Conservation (phyloP, 306 rosid genomes). For the Sicyos baderoa region DNA sequence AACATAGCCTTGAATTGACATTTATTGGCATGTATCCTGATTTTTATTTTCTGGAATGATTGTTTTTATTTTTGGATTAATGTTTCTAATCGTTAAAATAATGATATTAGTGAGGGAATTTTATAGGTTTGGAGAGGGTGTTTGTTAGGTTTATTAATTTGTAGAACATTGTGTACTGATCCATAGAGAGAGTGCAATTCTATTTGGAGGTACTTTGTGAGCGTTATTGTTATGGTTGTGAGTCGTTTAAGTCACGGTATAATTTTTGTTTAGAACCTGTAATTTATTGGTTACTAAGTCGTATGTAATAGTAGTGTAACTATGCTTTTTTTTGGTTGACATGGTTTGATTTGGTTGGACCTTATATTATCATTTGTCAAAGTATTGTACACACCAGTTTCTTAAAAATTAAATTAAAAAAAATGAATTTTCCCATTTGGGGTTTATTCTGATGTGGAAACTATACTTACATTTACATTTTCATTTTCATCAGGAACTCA, state of each 20-base stretch:
- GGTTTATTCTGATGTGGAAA: not conserved
- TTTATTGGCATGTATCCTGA: not conserved
- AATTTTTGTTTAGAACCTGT: too few species aligned
- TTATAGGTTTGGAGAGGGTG: not conserved
- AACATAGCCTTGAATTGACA: not conserved
- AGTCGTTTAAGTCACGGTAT: not conserved
- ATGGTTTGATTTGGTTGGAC: not conserved
- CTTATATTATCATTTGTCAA: not conserved
- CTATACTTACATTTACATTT: not conserved
- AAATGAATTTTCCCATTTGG: not conserved
- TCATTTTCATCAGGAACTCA: not conserved
- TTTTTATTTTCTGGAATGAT: not conserved
- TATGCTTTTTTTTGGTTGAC: too few species aligned
- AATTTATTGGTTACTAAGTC: too few species aligned
- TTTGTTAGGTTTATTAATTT: not conserved
- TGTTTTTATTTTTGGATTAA: not conserved
- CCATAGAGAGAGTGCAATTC: not conserved
- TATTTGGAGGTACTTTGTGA: not conserved
- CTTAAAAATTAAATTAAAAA: not conserved
- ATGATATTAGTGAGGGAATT: not conserved
- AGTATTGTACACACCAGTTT: not conserved
- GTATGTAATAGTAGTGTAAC: too few species aligned
- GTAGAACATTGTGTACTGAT: not conserved
- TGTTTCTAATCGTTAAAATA: not conserved
- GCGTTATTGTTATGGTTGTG: not conserved